Conservation (phyloP, 2,329 filamentous ascomycete genomes). For the Trichoderma gracile region DNA sequence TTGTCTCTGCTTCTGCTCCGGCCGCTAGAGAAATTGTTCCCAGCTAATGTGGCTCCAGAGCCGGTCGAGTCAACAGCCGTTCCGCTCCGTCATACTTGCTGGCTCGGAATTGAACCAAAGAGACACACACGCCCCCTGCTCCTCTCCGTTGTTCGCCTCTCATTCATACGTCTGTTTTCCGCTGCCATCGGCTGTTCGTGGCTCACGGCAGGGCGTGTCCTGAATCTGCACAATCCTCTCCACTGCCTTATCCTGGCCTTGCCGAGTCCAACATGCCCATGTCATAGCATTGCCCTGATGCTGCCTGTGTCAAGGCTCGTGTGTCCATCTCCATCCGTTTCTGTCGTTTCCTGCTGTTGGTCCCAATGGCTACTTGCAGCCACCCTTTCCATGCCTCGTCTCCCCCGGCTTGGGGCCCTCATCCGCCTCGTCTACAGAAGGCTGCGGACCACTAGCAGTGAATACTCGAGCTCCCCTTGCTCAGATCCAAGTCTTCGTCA, state of each 20-base stretch:
- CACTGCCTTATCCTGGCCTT: constrained; percentile 17
- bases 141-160: constrained; percentile 8
- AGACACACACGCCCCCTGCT: not conserved
- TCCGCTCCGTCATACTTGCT: constrained; percentile 3
- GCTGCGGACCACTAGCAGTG: too few relatives aligned
- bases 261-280: constrained; percentile 10
- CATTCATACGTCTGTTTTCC: not conserved
- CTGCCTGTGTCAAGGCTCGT: constrained; percentile 2
- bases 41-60: constrained; percentile 22
- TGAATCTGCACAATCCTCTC: constrained; percentile 26
- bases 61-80: constrained; percentile 16
- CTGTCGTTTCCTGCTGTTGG: constrained; percentile 31
- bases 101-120: not conserved
- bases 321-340: constrained; percentile 25
- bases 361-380: constrained; percentile 36
- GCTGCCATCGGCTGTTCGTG: not conserved
- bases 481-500: constrained; percentile 24
- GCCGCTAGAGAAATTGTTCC: not conserved
- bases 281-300: constrained; percentile 9
- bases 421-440: constrained; percentile 30
- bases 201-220: constrained; percentile 31
- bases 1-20: not conserved
- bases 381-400: constrained; percentile 29
- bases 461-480: constrained; percentile 2
- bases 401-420: constrained; percentile 31